phyloP scores from a whole-genome alignment of 2,329 filamentous ascomycete genomes.

The Nigrospora osmanthi region DNA sequence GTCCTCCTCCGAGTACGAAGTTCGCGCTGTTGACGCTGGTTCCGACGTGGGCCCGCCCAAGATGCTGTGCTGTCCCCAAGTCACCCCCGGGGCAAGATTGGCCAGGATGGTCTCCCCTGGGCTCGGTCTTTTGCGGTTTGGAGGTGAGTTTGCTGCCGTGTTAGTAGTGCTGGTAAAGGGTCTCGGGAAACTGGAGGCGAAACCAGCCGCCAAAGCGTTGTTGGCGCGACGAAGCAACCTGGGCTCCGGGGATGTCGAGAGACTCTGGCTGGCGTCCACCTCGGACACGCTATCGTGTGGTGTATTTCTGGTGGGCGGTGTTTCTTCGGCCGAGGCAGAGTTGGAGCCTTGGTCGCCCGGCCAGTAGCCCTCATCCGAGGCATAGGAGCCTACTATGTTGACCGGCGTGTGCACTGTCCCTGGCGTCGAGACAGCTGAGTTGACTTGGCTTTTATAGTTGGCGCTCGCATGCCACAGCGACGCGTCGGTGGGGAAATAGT shows the following conservation, averaged over 20 bases:
- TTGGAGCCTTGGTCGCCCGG: slow-evolving; percentile 45
- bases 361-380: slow-evolving; percentile 48
- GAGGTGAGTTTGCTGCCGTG: slow-evolving; percentile 31
- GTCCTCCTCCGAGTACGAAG: slow-evolving; percentile 48
- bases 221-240: slow-evolving; percentile 45
- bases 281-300: slow-evolving; percentile 37
- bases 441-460: slow-evolving; percentile 42
- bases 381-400: slow-evolving; percentile 45
- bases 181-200: slow-evolving; percentile 47
- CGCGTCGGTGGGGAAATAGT: slow-evolving; percentile 56
- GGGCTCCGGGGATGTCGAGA: slow-evolving; percentile 53
- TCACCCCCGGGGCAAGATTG: slow-evolving; percentile 45
- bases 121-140: slow-evolving; percentile 46
- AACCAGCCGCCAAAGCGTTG: slow-evolving; percentile 45
- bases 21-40: slow-evolving; percentile 37
- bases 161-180: slow-evolving; percentile 23
- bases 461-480: slow-evolving; percentile 37
- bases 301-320: slow-evolving; percentile 41
- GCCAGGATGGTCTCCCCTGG: slow-evolving; percentile 53
- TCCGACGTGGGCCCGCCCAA: slow-evolving; percentile 30
- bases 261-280: slow-evolving; percentile 38
- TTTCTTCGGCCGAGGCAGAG: slow-evolving; percentile 56
- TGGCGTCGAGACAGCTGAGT: slow-evolving; percentile 49
- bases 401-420: slow-evolving; percentile 48
- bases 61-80: slow-evolving; percentile 39